phyloP scores from a whole-genome alignment of 768 basidiomycete species.

The Gymnopilus junonius region DNA sequence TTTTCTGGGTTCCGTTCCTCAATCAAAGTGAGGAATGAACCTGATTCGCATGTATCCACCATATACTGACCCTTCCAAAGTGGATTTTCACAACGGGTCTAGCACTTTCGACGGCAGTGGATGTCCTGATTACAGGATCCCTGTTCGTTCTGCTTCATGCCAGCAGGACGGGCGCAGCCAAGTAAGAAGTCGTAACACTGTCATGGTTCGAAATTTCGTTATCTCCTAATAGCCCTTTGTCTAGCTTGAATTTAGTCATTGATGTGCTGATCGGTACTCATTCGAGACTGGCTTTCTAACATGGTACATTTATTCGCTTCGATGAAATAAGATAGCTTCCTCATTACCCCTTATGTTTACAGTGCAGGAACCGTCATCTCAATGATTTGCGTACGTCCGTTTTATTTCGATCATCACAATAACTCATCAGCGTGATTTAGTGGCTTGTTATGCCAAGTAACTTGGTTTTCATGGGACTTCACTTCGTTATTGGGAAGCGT shows the following conservation, averaged over 20 bases:
- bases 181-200: constrained; percentile 28
- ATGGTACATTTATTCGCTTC: constrained; percentile 36
- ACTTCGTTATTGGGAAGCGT: constrained; percentile 55
- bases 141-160: constrained; percentile 46
- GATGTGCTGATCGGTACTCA: constrained; percentile 50
- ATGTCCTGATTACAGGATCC: constrained; percentile 51
- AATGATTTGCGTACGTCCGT: constrained; percentile 49
- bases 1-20: constrained; percentile 21
- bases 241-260: constrained; percentile 50
- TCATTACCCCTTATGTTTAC: background rate
- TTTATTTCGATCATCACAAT: background rate
- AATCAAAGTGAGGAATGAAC: constrained; percentile 23
- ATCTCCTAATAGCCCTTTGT: background rate
- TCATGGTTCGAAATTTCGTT: background rate
- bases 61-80: constrained; percentile 27
- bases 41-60: background rate
- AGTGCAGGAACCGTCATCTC: constrained; percentile 50
- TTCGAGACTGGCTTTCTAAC: constrained; percentile 58
- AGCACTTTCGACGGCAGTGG: constrained; percentile 51
- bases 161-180: constrained; percentile 41
- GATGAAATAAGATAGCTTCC: too few relatives aligned
- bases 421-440: constrained; percentile 25
- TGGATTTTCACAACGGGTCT: constrained; percentile 61
- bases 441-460: constrained; percentile 51
- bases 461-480: constrained; percentile 51